A percentile compares a stretch with the other conserved stretches of the same genome.
Evolutionary conservation across 2,329 filamentous ascomycete species (phyloP).

Genomic region (Fusarium brachygibbosum): DNA sequence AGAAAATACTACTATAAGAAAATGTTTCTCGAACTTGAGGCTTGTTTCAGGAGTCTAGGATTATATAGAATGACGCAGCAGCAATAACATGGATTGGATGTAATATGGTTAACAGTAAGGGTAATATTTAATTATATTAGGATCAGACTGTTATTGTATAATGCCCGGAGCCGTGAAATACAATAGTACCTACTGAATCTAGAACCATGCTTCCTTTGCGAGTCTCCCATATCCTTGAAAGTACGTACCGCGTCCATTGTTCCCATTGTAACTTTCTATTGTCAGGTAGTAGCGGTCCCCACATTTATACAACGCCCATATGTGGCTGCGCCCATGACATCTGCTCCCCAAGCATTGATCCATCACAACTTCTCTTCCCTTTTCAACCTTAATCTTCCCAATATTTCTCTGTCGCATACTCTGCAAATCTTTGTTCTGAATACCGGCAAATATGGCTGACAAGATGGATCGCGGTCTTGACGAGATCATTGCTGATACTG

Average conservation of each 20-base stretch:
- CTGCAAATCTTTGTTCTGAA: slow-evolving; percentile 6
- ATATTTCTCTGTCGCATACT: background rate
- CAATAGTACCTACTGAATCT: background rate
- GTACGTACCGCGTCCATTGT: background rate
- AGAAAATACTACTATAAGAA: background rate
- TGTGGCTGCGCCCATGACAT: slow-evolving; percentile 36
- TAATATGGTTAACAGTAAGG: too few relatives aligned
- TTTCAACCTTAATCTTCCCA: background rate
- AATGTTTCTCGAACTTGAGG: slow-evolving; percentile 1
- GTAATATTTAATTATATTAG: too few relatives aligned
- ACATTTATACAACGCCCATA: slow-evolving; percentile 23
- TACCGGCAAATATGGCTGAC: slow-evolving; percentile 53
- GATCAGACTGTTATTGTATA: too few relatives aligned
- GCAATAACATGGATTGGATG: background rate
- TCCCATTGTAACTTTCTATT: background rate
- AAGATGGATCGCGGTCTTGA: slow-evolving; percentile 69
- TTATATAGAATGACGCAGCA: background rate
- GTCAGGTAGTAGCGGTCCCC: slow-evolving; percentile 8
- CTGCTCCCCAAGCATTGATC: slow-evolving; percentile 1
- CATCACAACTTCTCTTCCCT: slow-evolving; percentile 17
- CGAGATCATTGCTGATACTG: slow-evolving; percentile 68
- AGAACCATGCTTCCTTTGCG: background rate
- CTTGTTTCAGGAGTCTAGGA: background rate
- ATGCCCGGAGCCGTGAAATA: background rate
- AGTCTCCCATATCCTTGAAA: slow-evolving; percentile 5